Evolutionary conservation across 805 yeast genomes (phyloP).

Genomic region (Dipodascus albidus): DNA sequence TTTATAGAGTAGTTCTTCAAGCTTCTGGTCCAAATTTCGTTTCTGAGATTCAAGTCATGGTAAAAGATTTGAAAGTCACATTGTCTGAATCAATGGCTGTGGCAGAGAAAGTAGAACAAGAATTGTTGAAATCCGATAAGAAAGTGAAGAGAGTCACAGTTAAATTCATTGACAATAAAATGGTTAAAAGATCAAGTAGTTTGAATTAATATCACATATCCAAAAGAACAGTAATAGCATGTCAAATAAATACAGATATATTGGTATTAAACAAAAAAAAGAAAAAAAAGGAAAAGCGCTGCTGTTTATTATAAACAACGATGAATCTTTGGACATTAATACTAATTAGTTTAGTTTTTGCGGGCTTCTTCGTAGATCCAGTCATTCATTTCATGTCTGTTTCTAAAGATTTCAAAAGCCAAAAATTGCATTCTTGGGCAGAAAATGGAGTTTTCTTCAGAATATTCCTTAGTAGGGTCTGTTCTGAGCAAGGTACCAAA

Average conservation of each 20-base stretch:
- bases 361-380: constrained; percentile 48
- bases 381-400: constrained; percentile 81
- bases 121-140: constrained; percentile 5
- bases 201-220: background rate
- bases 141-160: constrained; percentile 7
- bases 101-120: constrained; percentile 3
- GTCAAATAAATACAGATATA: background rate
- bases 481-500: constrained; percentile 88
- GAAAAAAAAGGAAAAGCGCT: no score
- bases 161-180: background rate
- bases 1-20: constrained; percentile 10
- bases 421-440: constrained; percentile 90
- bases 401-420: constrained; percentile 90
- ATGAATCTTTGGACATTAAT: background rate
- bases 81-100: constrained; percentile 6
- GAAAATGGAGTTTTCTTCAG: constrained; percentile 74
- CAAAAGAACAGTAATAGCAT: background rate
- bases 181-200: background rate
- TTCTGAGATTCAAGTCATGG: constrained; percentile 6
- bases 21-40: constrained; percentile 17
- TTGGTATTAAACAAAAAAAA: background rate
- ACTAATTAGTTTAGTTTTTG: background rate
- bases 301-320: background rate
- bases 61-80: background rate
- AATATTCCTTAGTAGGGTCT: constrained; percentile 62